phyloP scores from a whole-genome alignment of 768 basidiomycete genomes.

The Tylopilus subfusipes region DNA sequence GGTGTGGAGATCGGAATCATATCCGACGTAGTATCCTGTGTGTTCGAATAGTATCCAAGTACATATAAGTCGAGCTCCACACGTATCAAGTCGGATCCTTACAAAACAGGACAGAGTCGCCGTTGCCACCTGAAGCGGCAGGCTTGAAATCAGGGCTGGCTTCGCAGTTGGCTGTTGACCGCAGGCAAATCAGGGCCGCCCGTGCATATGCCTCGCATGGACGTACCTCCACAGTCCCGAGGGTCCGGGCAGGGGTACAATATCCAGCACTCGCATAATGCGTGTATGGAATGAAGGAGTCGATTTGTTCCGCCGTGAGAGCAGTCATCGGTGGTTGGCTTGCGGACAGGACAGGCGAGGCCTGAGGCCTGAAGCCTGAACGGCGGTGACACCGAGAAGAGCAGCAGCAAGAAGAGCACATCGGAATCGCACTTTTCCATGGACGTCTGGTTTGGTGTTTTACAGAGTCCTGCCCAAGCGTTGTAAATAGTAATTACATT shows the following conservation, averaged over 20 bases:
- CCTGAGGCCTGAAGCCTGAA: no score
- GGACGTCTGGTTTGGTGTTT: background rate
- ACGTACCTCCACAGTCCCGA: constrained; percentile 52
- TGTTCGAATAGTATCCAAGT: no score
- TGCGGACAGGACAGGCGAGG: constrained; percentile 26
- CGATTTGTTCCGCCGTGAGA: constrained; percentile 39
- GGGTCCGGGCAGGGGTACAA: constrained; percentile 41
- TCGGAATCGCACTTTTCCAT: constrained; percentile 3
- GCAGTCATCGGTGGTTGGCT: constrained; percentile 36
- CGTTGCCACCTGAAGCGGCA: constrained; percentile 47
- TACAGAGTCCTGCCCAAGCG: background rate
- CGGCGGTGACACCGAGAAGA: constrained; percentile 14
- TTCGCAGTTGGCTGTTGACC: constrained; percentile 40
- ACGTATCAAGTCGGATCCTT: background rate
- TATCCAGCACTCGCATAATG: constrained; percentile 50
- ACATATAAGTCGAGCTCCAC: no score
- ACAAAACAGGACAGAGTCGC: constrained; percentile 40
- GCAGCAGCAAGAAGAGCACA: constrained; percentile 16
- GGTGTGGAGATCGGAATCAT: constrained; percentile 35
- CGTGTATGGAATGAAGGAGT: constrained; percentile 45
- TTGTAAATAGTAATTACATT: no score
- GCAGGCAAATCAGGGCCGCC: background rate
- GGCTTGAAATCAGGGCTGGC: constrained; percentile 47
- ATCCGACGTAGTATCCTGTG: constrained; percentile 56
- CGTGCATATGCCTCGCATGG: background rate